Base-by-base conservation (phyloP, 768 basidiomycete genomes). In the Pisolithus tinctorius region DNA sequence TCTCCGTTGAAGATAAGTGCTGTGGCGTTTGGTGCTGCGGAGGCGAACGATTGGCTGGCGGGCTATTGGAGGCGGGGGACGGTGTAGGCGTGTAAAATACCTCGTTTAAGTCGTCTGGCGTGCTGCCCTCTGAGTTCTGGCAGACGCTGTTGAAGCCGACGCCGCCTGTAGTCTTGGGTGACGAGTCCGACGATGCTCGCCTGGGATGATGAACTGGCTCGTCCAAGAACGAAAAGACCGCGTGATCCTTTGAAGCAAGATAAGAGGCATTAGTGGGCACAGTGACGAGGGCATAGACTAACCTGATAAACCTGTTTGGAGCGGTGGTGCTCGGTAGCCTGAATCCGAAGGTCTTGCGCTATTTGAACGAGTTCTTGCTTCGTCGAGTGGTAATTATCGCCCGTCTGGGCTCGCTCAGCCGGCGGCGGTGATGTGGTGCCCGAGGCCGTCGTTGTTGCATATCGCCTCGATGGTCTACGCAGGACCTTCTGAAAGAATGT, bases 81-180 rank as follows among this genome's bases (percentile, higher is more conserved):
- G 77, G 69, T 52, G 72, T 69, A 16, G 83, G 82, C 1, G 84
- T 87, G 63, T 81, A 87, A 65, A 82, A 87, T 25, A 76, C 69
- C 34, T 69, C 66, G 53, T 72, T 74, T 14, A 60, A 54, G 55
- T 76, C 74, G 54, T 61, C 58, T 25, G 45, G 39, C n/a, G 44
- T 11, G 6, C 20, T 6, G 37, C 47, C 45, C 41, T 52, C 31
- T 14, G 23, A 23, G 29, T n/a, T 20, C 23, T 6, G 4, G 25
- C 6, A 20, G 46, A 17, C 9, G 48, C 26, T 42, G n/a, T 44
- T 26, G 38, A n/a, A 30, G 29, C 30, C 39, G 27, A 29, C 11
- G 13, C 23, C 10, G 45, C 6, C 38, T 8, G 9, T 11, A 27
- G 8, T 1, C 11, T 25, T 23, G 23, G 48, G n/a, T 20, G 10